phyloP scores from a whole-genome alignment of 2,329 filamentous ascomycete species.

The Arthroderma sp. region DNA sequence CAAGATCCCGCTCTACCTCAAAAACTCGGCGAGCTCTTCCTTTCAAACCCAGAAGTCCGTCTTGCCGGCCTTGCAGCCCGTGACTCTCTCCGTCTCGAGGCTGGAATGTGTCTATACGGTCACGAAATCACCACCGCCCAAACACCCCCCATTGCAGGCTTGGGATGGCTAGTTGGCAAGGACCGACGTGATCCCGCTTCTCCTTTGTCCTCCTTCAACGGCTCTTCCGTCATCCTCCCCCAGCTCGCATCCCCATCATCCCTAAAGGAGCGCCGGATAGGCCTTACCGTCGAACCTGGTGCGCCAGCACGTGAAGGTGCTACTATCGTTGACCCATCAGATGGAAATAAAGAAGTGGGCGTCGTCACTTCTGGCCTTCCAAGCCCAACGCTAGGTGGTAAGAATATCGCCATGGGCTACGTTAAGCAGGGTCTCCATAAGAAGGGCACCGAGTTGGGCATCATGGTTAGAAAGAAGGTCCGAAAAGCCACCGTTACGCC shows the following conservation, averaged over 20 bases:
- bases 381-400: constrained; percentile 62
- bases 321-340: constrained; percentile 49
- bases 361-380: constrained; percentile 80
- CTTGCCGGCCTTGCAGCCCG: constrained; percentile 81
- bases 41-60: constrained; percentile 53
- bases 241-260: constrained; percentile 49
- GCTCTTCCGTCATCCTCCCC: constrained; percentile 59
- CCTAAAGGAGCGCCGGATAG: constrained; percentile 61
- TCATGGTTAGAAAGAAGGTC: constrained; percentile 63
- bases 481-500: constrained; percentile 64
- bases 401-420: constrained; percentile 96
- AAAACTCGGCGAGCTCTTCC: constrained; percentile 53
- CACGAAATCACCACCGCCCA: constrained; percentile 78
- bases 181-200: constrained; percentile 46
- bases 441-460: constrained; percentile 64
- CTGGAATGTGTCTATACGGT: constrained; percentile 99
- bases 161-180: constrained; percentile 76
- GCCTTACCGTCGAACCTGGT: constrained; percentile 63
- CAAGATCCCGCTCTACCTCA: constrained; percentile 38
- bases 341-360: constrained; percentile 53
- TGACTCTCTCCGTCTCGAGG: constrained; percentile 85
- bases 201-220: constrained; percentile 61
- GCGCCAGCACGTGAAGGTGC: constrained; percentile 84
- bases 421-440: constrained; percentile 71
- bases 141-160: constrained; percentile 52